Base-by-base conservation (phyloP, 805 yeast genomes). In the Sugiyamaella americana region DNA sequence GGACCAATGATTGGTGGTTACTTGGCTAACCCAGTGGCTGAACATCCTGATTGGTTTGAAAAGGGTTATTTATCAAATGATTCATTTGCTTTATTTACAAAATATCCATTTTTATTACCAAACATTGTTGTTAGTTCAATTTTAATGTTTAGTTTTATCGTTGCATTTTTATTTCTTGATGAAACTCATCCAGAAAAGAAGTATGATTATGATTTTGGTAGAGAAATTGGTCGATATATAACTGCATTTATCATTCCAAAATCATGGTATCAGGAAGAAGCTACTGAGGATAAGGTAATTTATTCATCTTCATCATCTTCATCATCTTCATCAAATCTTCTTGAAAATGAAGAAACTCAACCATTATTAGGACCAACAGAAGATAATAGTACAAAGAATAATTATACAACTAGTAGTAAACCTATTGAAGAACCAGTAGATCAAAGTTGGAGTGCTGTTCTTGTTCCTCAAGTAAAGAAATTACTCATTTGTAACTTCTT, bases 1-100 rank as follows among this genome's bases (percentile, higher is more conserved):
- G 87, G 87, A 1, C 84, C 85, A 1, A 63, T 78, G 58, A 67
- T 80, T 26, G 84, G 80, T 22, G 76, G 76, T 24, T 69, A 64
- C 44, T 64, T 79, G 39, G 78, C 81, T 10, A 64, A 70, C 35
- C 78, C 80, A 4, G 61, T 59, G 22, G 62, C 61, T 5, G 53
- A 51, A 21, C 61, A 58, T 21, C 64, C 63, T 3, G 50, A 41
- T 5, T 57, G 62, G 67, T 51, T 51, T 30, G 47, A 47, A n/a
- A 51, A 51, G 18, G 43, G 43, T 6, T 17, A 41, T 16, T 19
- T 49, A 19, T 16, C 21, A 11, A 23, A 35, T 40, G 43, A 29
- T 18, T 22, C 36, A n/a, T 26, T 29, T 13, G 17, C 18, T 10
- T 38, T 57, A 11, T 60, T 72, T 18, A 50, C 61, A 16, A 54